These are phyloP conservation scores for Friedmanniomyces simplex DNA, from an alignment of 495 filamentous ascomycete genomes.

Conservation along the genomic window DNA sequence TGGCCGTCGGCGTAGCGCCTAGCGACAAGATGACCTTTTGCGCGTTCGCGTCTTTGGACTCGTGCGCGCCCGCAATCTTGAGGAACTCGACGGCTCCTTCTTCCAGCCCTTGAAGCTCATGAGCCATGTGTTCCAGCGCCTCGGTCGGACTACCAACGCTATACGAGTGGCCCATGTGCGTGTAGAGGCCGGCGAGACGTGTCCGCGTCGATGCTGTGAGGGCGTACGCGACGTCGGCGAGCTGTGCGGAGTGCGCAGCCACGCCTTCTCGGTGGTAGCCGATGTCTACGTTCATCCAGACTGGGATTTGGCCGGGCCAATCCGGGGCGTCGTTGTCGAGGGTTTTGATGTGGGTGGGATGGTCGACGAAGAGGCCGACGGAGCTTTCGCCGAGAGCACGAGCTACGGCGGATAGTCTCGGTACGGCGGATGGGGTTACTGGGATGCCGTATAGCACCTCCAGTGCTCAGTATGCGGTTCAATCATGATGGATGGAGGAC, in stretches of 20 bases:
- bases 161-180: constrained; percentile 73
- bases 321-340: constrained; percentile 31
- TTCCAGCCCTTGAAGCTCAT: constrained; percentile 51
- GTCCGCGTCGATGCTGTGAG: constrained; percentile 34
- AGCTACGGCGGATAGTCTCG: constrained; percentile 46
- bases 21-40: constrained; percentile 54
- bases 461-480: background rate
- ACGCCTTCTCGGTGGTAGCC: constrained; percentile 70
- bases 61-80: constrained; percentile 36
- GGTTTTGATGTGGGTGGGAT: constrained; percentile 44
- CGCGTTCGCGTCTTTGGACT: constrained; percentile 16
- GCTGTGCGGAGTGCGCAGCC: constrained; percentile 38
- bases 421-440: constrained; percentile 48
- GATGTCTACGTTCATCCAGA: constrained; percentile 73
- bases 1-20: constrained; percentile 73
- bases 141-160: constrained; percentile 36
- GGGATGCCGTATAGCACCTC: constrained; percentile 65
- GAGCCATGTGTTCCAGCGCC: constrained; percentile 47
- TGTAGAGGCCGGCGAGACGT: constrained; percentile 57
- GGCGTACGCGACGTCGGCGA: constrained; percentile 40
- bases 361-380: constrained; percentile 63
- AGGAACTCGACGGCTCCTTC: constrained; percentile 16
- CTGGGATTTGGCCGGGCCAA: constrained; percentile 15
- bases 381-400: constrained; percentile 40
- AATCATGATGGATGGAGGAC: constrained; percentile 13